Conservation (phyloP, 2,329 filamentous ascomycete genomes). For the Ceratocystis huliohia region DNA sequence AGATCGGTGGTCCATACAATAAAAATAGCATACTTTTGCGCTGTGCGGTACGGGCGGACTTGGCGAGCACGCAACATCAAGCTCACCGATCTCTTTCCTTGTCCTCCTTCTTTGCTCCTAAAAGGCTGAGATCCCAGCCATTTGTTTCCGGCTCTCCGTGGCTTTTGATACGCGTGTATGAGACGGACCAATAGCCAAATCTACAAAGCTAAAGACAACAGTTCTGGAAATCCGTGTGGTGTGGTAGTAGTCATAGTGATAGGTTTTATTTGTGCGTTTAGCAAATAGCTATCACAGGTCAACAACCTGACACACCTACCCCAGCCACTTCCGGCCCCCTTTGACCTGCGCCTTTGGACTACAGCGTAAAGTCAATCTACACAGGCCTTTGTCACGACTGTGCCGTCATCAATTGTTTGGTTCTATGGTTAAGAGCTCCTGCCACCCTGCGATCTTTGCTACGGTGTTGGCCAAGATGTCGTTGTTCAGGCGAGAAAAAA, state of each 20-base stretch:
- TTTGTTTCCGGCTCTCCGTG: background rate
- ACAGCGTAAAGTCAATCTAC: background rate
- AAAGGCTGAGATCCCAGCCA: background rate
- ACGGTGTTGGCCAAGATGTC: no score
- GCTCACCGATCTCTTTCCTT: background rate
- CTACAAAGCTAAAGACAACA: no score
- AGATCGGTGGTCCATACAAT: background rate
- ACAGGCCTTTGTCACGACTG: background rate
- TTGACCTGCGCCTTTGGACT: background rate
- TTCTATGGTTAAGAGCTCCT: background rate
- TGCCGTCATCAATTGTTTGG: background rate
- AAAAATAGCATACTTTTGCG: conserved; percentile 6
- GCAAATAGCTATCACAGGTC: background rate
- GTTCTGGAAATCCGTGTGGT: background rate
- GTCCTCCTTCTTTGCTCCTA: background rate
- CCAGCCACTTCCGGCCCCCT: background rate
- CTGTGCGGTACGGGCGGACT: background rate
- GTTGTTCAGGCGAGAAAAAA: background rate
- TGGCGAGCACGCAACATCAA: background rate
- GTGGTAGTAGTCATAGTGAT: background rate
- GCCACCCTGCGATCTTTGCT: background rate
- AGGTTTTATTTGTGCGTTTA: background rate
- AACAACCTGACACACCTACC: background rate
- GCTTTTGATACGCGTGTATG: background rate
- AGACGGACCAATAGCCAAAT: background rate